Percentiles rank a stretch among this genome's conserved stretches.
These are phyloP conservation scores for Mycena vulgaris DNA, from an alignment of 768 basidiomycete genomes.

Conservation along the genomic window DNA sequence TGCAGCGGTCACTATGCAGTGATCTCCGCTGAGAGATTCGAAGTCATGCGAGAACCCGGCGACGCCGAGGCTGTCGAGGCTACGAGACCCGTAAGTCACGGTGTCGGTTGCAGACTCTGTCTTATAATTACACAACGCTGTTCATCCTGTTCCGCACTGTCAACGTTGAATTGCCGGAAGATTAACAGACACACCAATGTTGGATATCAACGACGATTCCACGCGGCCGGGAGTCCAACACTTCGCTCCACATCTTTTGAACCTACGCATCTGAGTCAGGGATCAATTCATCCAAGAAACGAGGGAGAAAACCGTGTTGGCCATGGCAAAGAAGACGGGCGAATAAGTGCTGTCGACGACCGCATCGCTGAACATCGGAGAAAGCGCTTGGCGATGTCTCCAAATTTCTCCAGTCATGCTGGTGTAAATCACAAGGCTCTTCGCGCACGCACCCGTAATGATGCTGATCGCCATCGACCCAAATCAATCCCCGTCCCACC, in stretches of 20 bases:
- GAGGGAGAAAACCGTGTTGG: constrained; percentile 12
- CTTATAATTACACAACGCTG: constrained; percentile 28
- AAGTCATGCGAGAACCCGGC: constrained; percentile 57
- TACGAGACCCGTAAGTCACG: constrained; percentile 12
- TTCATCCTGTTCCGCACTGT: constrained; percentile 29
- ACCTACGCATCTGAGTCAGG: background rate
- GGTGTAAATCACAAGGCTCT: too few species aligned
- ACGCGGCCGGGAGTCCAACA: constrained; percentile 23
- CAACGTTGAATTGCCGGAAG: background rate
- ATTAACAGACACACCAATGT: constrained; percentile 23
- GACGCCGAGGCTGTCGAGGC: constrained; percentile 52
- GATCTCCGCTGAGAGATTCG: constrained; percentile 50
- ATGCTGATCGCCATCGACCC: constrained; percentile 27
- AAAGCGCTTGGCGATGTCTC: constrained; percentile 33
- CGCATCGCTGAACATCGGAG: constrained; percentile 26
- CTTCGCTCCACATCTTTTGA: constrained; percentile 20
- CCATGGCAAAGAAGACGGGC: constrained; percentile 22
- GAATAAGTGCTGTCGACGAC: constrained; percentile 17
- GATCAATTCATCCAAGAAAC: background rate
- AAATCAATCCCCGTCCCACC: constrained; percentile 27
- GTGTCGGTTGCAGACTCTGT: background rate
- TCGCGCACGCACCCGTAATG: constrained; percentile 2
- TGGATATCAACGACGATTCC: constrained; percentile 36
- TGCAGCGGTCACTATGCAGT: constrained; percentile 44
- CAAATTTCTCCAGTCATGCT: background rate